A percentile compares a stretch with the other conserved stretches of the same genome.
phyloP scores from a whole-genome alignment of 768 basidiomycete species.

The Boletus reticulatus region DNA sequence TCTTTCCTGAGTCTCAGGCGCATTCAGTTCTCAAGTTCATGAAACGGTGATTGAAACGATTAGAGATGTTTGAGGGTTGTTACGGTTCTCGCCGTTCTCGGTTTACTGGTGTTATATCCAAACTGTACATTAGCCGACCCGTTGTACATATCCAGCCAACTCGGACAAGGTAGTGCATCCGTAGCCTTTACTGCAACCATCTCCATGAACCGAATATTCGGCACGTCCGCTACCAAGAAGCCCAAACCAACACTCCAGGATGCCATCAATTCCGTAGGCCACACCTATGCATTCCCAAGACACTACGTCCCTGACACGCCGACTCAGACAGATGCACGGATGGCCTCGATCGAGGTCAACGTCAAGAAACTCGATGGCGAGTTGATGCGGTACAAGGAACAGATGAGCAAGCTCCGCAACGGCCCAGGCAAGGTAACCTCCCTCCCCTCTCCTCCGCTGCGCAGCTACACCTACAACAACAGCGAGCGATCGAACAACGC shows the following conservation, averaged over 20 bases:
- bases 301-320: neutral
- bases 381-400: conserved; percentile 87
- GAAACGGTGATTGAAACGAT: neutral
- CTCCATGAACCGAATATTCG: conserved; percentile 84
- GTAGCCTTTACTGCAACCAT: neutral
- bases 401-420: conserved; percentile 89
- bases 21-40: neutral
- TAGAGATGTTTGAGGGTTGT: neutral
- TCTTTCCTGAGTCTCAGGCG: conserved; percentile 46
- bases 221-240: conserved; percentile 69
- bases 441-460: neutral
- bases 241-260: conserved; percentile 86
- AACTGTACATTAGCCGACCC: neutral
- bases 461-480: neutral
- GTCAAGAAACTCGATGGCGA: conserved; percentile 95
- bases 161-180: neutral
- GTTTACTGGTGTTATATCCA: too few species aligned
- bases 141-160: neutral
- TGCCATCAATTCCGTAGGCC: conserved; percentile 83
- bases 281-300: neutral
- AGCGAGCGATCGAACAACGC: conserved; percentile 93
- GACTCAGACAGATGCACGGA: conserved; percentile 78
- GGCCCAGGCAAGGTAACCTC: conserved; percentile 88
- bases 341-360: conserved; percentile 93
- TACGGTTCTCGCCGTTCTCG: neutral